Evolutionary conservation across 768 basidiomycete species (phyloP).

Genomic region (Termitomyces sp.): DNA sequence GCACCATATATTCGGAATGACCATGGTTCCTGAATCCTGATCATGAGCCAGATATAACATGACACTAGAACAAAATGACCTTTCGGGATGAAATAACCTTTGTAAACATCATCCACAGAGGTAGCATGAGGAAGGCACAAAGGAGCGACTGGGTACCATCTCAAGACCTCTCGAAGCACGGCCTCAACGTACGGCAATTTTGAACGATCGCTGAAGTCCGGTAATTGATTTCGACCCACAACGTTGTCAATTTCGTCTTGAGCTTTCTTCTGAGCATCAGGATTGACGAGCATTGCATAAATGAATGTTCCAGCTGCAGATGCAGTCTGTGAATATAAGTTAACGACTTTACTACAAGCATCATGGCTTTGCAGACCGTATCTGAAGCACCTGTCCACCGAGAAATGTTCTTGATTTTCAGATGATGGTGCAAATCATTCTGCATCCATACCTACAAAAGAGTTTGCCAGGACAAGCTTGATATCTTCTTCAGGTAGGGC

Average conservation of each 20-base stretch:
- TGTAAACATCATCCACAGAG: slow-evolving; percentile 6
- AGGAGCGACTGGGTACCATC: slow-evolving; percentile 22
- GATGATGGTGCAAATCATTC: background rate
- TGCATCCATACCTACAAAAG: slow-evolving; percentile 6
- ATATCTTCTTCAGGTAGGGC: slow-evolving; percentile 6
- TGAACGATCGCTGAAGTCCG: slow-evolving; percentile 29
- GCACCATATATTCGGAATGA: background rate
- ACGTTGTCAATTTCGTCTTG: slow-evolving; percentile 25
- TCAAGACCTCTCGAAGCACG: slow-evolving; percentile 30
- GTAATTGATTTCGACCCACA: slow-evolving; percentile 30
- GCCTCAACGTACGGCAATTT: slow-evolving; percentile 35
- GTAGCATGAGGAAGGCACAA: slow-evolving; percentile 1
- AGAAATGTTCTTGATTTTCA: background rate
- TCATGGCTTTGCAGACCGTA: slow-evolving; percentile 1
- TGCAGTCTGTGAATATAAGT: background rate
- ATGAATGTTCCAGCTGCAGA: slow-evolving; percentile 12
- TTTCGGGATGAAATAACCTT: slow-evolving; percentile 9
- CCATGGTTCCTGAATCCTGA: background rate
- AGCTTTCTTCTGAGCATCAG: slow-evolving; percentile 14
- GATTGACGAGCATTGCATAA: slow-evolving; percentile 17
- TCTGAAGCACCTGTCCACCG: slow-evolving; percentile 6
- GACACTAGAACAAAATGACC: background rate
- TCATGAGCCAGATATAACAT: background rate
- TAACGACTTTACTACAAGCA: background rate
- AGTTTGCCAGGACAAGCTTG: slow-evolving; percentile 8